phyloP scores from a whole-genome alignment of 2,329 filamentous ascomycete genomes.

The Talaromyces sp. region DNA sequence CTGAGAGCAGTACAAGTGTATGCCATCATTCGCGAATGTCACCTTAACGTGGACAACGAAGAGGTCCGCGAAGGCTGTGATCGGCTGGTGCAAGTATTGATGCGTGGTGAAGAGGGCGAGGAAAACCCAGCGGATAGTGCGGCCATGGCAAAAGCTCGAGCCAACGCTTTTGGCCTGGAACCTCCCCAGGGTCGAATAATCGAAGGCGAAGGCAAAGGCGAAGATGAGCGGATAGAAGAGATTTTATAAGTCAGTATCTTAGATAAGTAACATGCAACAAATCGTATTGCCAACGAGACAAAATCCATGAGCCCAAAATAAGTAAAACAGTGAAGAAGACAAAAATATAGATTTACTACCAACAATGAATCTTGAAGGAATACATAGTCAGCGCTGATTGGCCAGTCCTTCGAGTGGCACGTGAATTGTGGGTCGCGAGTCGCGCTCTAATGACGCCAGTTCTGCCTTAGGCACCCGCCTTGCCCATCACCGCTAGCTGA shows the following conservation, averaged over 20 bases:
- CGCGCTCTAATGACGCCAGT: neutral
- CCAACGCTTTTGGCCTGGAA: conserved; percentile 28
- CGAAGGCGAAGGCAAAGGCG: conserved; percentile 24
- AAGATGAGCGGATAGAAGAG: conserved; percentile 42
- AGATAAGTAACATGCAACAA: neutral
- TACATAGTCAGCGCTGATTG: neutral
- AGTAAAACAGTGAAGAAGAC: neutral
- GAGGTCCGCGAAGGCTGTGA: conserved; percentile 80
- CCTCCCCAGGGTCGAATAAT: neutral
- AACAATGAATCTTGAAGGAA: neutral
- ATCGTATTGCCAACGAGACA: too few relatives aligned
- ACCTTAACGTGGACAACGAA: conserved; percentile 71
- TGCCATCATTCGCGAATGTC: conserved; percentile 79
- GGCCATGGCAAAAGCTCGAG: conserved; percentile 34
- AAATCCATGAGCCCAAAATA: neutral
- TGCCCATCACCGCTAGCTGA: neutral
- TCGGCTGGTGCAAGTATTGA: conserved; percentile 79
- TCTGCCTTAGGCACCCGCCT: neutral
- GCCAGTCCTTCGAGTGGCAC: neutral
- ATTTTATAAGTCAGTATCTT: conserved; percentile 23
- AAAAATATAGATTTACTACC: neutral
- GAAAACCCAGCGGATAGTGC: conserved; percentile 35
- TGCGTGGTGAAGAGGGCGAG: conserved; percentile 67
- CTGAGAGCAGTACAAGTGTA: conserved; percentile 78
- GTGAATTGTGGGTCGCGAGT: neutral